Base-by-base conservation (phyloP, 148 eudicot species). In the Cornus kousa region DNA sequence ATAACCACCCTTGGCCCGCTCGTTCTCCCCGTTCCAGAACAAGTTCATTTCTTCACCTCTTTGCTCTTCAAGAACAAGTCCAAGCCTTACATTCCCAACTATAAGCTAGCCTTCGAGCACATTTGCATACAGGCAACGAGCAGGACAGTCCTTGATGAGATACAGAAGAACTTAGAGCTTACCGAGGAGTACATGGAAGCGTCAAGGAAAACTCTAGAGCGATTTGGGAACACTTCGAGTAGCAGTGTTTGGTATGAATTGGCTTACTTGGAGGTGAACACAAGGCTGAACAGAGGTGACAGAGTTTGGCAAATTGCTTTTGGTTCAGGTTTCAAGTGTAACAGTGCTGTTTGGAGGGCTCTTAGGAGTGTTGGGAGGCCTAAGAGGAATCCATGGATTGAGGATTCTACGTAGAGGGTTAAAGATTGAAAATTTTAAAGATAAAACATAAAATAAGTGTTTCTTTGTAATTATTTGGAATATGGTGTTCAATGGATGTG, bases 201-300 rank as follows among this genome's bases (percentile, higher is more conserved):
- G 31, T 93, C 97, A 9, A 85, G 86, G 85, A 85, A 67, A 74
- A 93, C 97, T 9, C 83, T 93, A 40, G 88, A 93, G 81, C 83
- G 92, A 70, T 93, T 91, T 75, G 95, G 97, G 11, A 91, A 93
- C 78, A 93, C 97, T 5, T 93, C 97, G 22, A 87, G 95, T 72
- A 93, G 97, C 69, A 93, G 97, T 79, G 86, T 93, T 67, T 91
- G 97, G 97, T 93, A 93, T 84, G 95, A 93, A 75, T 68, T 93
- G 75, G 94, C 92, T 22, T 90, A 86, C 75, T 78, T 93, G 70
- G 97, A 93, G 76, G 89, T 88, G 13, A 83, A 86, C 5, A 46
- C 39, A 2, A 89, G 70, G 74, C 67, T 91, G 20, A 86, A 85
- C 62, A 81, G 79, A 62, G 95, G 97, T 37, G 91, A 93, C 67